These are phyloP conservation scores for Phytophthora nicotianae DNA, from an alignment of 352 stramenopile genomes.

Conservation along the genomic window DNA sequence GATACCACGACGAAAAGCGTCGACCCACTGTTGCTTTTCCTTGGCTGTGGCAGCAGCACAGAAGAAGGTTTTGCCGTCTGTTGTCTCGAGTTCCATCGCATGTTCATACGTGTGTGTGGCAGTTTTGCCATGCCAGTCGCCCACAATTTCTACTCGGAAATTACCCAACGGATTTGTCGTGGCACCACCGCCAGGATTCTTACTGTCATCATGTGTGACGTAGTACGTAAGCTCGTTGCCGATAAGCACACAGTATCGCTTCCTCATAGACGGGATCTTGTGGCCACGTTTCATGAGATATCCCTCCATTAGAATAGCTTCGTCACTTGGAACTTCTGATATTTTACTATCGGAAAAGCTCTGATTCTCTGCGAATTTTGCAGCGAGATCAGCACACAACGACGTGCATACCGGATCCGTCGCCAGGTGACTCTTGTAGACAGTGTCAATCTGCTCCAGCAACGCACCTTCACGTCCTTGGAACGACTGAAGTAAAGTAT, in stretches of 20 bases:
- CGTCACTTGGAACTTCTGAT: conserved; percentile 2
- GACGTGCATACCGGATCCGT: conserved; percentile 36
- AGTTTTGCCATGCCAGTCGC: conserved; percentile 78
- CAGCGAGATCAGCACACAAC: conserved; percentile 33
- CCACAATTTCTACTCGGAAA: conserved; percentile 59
- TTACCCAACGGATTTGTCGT: conserved; percentile 30
- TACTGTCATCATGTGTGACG: conserved; percentile 72
- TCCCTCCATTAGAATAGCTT: conserved; percentile 64
- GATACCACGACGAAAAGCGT: conserved; percentile 62
- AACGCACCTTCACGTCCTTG: conserved; percentile 55
- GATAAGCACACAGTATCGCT: conserved; percentile 72
- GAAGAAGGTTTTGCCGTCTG: conserved; percentile 75
- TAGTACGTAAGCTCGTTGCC: conserved; percentile 65
- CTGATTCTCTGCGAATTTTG: conserved; percentile 13
- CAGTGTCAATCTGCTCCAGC: conserved; percentile 63
- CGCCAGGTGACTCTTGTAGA: conserved; percentile 61
- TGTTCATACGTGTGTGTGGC: conserved; percentile 54
- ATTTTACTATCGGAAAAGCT: background rate
- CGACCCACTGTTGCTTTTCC: conserved; percentile 68
- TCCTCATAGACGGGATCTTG: conserved; percentile 75
- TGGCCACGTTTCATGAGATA: conserved; percentile 81
- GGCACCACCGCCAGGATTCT: conserved; percentile 38
- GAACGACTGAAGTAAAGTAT: conserved; percentile 60
- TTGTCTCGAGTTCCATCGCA: conserved; percentile 72
- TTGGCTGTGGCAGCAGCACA: conserved; percentile 55